Evolutionary conservation across 2,329 filamentous ascomycete genomes (phyloP), one percentile per base, ranked within the genome.

Genomic region (Xylariaceae sp.): DNA sequence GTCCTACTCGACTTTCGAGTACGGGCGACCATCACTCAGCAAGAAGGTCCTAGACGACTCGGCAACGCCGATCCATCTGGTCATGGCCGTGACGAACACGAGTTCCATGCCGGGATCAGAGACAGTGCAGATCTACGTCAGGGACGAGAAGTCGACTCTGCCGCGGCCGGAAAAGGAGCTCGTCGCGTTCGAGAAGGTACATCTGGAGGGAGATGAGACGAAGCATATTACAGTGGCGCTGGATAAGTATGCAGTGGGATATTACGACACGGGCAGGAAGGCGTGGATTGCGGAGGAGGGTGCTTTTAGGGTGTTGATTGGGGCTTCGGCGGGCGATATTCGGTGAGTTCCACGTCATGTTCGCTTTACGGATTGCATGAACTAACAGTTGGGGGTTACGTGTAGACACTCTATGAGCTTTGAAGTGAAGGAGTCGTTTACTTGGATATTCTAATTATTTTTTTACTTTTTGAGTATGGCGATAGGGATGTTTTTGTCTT

Each of bases 1-100:
- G 6, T 85, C 82, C 0, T 90, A 89, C 63, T 88, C 85, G 0
- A 76, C 68, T 0, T 89, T 89, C 60, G 72, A 75, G 37, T 84
- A 86, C 57, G 79, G 80, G 12, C 67, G 72, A 1, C 74, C 81
- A 0, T 73, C 72, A 3, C 70, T 83, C 42, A 72, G 67, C 55
- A 57, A 62, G 2, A 62, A 64, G 42, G 61, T 68, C 2, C 60
- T 77, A 44, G 55, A 64, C 29, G 56, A 70, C 34, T 54, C 69
- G 45, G 65, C 52, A 5, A n/a, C n/a, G n/a, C 65, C 59, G 1
- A 65, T 76, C 45, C 71, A 72, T 41, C 63, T 77, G 29, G 68
- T 70, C 17, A 65, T 78, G 46, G 73, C 67, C 3, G 57, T 78
- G 44, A 74, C 68, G 55, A 78, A 86, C 60, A 75, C 74, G 0